Conservation (phyloP, 2,329 filamentous ascomycete species). For the Diaporthe sp. region DNA sequence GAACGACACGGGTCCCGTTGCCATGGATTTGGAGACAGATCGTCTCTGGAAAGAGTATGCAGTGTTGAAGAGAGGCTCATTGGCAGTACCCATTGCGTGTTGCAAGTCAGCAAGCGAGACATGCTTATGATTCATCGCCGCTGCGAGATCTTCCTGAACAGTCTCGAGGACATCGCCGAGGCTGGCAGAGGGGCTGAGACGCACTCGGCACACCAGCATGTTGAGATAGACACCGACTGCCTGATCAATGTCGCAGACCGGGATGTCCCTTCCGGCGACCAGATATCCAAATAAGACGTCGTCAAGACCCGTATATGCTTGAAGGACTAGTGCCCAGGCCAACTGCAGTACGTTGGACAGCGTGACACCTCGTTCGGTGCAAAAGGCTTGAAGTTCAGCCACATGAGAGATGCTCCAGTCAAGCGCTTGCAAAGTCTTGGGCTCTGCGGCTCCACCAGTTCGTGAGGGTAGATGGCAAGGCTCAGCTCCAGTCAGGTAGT, state of each 20-base stretch:
- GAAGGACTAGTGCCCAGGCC: constrained; percentile 14
- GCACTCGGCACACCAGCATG: constrained; percentile 22
- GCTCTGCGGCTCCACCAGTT: neutral
- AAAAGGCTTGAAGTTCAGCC: neutral
- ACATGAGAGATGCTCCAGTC: constrained; percentile 5
- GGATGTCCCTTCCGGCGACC: constrained; percentile 10
- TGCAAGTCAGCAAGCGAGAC: constrained; percentile 17
- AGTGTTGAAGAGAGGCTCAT: constrained; percentile 21
- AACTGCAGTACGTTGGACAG: constrained; percentile 6
- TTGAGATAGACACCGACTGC: constrained; percentile 5
- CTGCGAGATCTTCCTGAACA: neutral
- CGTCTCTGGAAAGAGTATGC: constrained; percentile 25
- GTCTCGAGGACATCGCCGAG: constrained; percentile 6
- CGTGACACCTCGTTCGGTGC: neutral
- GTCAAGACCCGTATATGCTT: constrained; percentile 13
- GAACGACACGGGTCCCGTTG: neutral
- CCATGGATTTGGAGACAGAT: constrained; percentile 6
- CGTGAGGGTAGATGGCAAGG: constrained; percentile 4
- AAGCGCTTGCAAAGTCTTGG: constrained; percentile 2
- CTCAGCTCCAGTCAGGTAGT: neutral
- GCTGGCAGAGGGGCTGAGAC: constrained; percentile 3
- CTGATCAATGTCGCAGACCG: neutral
- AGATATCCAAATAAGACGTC: constrained; percentile 21
- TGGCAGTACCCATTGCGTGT: neutral
- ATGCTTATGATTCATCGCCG: constrained; percentile 12